Evolutionary conservation across 1,284 basidiomycete species (phyloP), one percentile per base, ranked within the genome.

Genomic region (Ustilago shanxiensis): DNA sequence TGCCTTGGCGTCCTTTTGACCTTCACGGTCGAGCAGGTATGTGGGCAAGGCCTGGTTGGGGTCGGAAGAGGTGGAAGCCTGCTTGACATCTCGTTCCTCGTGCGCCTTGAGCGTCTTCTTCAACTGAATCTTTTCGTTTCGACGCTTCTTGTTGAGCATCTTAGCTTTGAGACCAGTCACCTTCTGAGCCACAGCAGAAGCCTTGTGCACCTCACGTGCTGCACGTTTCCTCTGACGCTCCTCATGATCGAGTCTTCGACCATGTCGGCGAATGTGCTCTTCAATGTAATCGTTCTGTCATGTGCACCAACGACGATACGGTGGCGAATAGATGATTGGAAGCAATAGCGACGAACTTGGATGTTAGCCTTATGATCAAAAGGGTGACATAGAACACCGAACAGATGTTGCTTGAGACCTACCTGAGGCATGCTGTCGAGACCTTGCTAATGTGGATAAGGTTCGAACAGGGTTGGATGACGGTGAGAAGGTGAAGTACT

Each of bases 61-160:
- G 29, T 83, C 77, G 47, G 77, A 79, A n/a, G 81, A 79, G 3
- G 82, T 77, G 20, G 83, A 72, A 16, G 83, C 79, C 69, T 83
- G 79, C 79, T 86, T 99, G 88, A 98, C 92, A 86, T 99, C 95
- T 77, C 96, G 92, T 87, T 99, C 95, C 88, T 99, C 97, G 88
- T 99, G 97, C 31, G 95, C 95, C 87, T 98, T 98, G 88, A 99
- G 92, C 45, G 95, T 96, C 90, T 99, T 99, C 88, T 96, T 97
- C 89, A 99, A 93, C 87, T 96, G 95, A 51, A 99, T 93, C 89
- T 99, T 99, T 88, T 99, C 94, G 44, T 94, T 91, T 88, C 98
- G 94, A 67, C 95, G 92, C 87, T 93, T 95, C 63, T 94, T 94
- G 86, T 99, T 97, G 35, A 98, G 91, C 50, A 99, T 89, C 88